Evolutionary conservation across 129 eudicot genomes (phyloP), one percentile per base, ranked within the genome.

Genomic region (Artemisia argyi): DNA sequence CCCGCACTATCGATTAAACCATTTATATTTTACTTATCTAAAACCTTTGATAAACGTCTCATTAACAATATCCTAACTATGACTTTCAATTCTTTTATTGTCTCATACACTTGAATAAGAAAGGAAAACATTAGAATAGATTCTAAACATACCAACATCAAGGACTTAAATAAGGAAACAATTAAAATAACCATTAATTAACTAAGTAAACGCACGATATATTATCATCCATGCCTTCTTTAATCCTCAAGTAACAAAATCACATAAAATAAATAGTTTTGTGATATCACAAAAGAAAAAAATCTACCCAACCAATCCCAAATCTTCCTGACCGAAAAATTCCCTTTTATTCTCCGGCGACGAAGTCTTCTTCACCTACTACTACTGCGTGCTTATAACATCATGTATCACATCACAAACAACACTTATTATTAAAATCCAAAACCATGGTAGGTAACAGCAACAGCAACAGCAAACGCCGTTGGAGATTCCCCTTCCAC

Each of bases 381-480:
- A 12, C 42, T 7, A n/a, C n/a, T n/a, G 11, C 17, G 32, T 75
- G 14, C 12, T 18, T 24, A 54, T 56, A 30, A 4, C 22, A 56
- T 61, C 22, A 70, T 52, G 71, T 59, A 22, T 62, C 54, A 66
- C 73, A 66, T 16, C 73, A 46, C 58, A 75, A 56, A 18, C 16
- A 70, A 18, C 54, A 68, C 26, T 19, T 61, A 61, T 32, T 44
- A 19, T 26, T 65, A 57, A 78, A 17, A 50, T 11, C 15, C 0
- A 17, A 22, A 46, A 54, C 18, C 3, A 90, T 90, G 96, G 89
- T 76, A 6, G 91, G 91, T 24, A 86, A 73, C 64, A 78, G 83
- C 2, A 90, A 66, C 24, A 86, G 67, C 60, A 79, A 80, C 2
- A 90, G 77, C 66, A 58, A 70, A 73, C 73, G 68, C 79, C 64